phyloP scores from a whole-genome alignment of 164 flowering plant genomes.

The Vitis amurensis region DNA sequence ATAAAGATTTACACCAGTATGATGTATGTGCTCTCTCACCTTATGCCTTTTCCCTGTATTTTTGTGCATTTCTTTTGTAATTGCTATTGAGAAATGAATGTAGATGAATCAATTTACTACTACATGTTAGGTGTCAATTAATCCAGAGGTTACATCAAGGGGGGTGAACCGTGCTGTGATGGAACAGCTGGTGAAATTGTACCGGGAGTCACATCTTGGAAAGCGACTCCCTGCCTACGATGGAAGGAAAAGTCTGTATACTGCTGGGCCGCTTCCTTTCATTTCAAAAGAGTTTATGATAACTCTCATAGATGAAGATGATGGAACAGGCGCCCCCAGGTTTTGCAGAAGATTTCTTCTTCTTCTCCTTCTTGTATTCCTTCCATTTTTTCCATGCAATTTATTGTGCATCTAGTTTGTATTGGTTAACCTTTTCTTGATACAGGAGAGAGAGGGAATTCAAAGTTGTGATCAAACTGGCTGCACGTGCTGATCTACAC shows the following conservation, averaged over 20 bases:
- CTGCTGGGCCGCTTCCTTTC: slow-evolving; percentile 98
- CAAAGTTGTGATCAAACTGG: slow-evolving; percentile 79
- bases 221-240: slow-evolving; percentile 93
- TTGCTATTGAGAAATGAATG: not conserved
- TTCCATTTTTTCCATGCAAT: not conserved
- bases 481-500: slow-evolving; percentile 91
- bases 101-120: not conserved
- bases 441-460: slow-evolving; percentile 78
- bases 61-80: not conserved
- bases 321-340: slow-evolving; percentile 73
- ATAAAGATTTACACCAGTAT: slow-evolving; percentile 82
- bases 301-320: slow-evolving; percentile 78
- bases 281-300: slow-evolving; percentile 63
- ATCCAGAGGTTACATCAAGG: slow-evolving; percentile 82
- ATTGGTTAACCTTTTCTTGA: slow-evolving; percentile 7
- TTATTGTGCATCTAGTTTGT: not conserved
- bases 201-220: slow-evolving; percentile 81
- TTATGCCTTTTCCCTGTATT: not conserved
- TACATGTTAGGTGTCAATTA: slow-evolving; percentile 70
- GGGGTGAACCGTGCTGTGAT: slow-evolving; percentile 92
- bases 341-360: slow-evolving; percentile 8
- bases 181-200: slow-evolving; percentile 62
- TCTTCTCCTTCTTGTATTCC: not conserved
- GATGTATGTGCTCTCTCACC: slow-evolving; percentile 46
- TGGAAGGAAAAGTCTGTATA: slow-evolving; percentile 92